Evolutionary conservation across 176 grass and related monocot genomes (phyloP), one percentile per base, ranked within the genome.

Genomic region (Thalia dealbata): DNA sequence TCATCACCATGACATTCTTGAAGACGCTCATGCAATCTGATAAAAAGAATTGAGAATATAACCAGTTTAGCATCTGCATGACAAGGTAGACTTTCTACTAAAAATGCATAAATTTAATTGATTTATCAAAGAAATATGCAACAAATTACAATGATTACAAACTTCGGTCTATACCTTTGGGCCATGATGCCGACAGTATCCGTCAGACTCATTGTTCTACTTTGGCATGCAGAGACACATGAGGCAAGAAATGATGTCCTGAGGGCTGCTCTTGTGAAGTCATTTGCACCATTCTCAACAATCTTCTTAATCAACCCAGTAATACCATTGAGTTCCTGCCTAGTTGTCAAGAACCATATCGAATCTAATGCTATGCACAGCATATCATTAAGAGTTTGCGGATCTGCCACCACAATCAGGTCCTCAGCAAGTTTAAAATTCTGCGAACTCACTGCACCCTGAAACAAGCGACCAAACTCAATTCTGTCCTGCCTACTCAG

Each of bases 1-100:
- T 99, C 95, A 69, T 99, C 87, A 7, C 87, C 90, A 26, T 93
- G 95, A 50, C 87, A 91, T 83, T 99, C 95, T 85, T 99, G 87
- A 52, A 99, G 87, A 3, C 87, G 85, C 62, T 99, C 95, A 21
- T 91, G 87, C 68, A 93, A 82, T 60, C 95, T 99, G 48, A 79
- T 1, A 61, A 78, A 60, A 70, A 50, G 52, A 3, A 62, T 29
- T 29, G n/a, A 82, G 41, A 69, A 70, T 45, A 74, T 2, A 77
- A 16, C n/a, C n/a, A 42, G 61, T 77, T 16, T 59, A 67, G 55
- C 41, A 59, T n/a, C 52, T 35, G 75, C 61, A 51, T 14, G 35
- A 23, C n/a, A 19, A 32, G 15, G 3, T 59, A 44, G 59, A 63
- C 18, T 19, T 73, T 26, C n/a, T n/a, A n/a, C n/a, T 18, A 16